phyloP scores from a whole-genome alignment of 164 flowering plant genomes.

The Protea cynaroides region DNA sequence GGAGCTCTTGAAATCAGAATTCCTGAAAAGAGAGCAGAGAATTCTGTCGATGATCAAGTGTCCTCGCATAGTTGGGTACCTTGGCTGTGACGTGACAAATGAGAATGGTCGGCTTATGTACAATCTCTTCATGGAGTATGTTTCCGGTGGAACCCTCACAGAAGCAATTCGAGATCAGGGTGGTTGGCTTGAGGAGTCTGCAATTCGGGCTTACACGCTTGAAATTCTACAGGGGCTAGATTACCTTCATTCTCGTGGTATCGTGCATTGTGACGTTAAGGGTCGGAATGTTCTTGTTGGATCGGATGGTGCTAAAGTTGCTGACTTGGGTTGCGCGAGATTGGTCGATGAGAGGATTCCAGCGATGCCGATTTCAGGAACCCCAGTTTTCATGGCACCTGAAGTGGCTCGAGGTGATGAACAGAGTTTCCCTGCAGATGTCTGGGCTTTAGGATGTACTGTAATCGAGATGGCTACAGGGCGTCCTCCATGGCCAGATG shows the following conservation, averaged over 20 bases:
- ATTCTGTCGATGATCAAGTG: conserved; percentile 36
- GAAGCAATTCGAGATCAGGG: conserved; percentile 35
- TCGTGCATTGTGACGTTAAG: conserved; percentile 85
- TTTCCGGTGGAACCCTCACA: conserved; percentile 44
- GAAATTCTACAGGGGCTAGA: conserved; percentile 49
- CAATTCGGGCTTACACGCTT: conserved; percentile 24
- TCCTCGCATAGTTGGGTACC: conserved; percentile 43
- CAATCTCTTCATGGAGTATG: conserved; percentile 67
- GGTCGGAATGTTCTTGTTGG: conserved; percentile 57
- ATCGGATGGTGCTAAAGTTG: conserved; percentile 45
- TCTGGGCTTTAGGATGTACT: conserved; percentile 86
- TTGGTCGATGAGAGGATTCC: conserved; percentile 12
- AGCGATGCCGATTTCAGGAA: conserved; percentile 33
- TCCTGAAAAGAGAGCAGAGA: conserved; percentile 41
- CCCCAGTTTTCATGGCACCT: conserved; percentile 84
- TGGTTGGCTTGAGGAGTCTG: conserved; percentile 35
- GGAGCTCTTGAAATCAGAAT: conserved; percentile 28
- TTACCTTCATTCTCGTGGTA: conserved; percentile 47
- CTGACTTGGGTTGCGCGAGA: conserved; percentile 77
- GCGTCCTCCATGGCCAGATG: conserved; percentile 45
- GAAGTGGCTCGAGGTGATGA: conserved; percentile 72
- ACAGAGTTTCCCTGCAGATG: conserved; percentile 63
- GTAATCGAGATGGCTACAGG: conserved; percentile 83
- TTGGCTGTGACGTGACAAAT: conserved; percentile 37
- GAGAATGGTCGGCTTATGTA: conserved; percentile 33